phyloP scores from a whole-genome alignment of 2,329 filamentous ascomycete species.

The Cytospora chrysosperma region DNA sequence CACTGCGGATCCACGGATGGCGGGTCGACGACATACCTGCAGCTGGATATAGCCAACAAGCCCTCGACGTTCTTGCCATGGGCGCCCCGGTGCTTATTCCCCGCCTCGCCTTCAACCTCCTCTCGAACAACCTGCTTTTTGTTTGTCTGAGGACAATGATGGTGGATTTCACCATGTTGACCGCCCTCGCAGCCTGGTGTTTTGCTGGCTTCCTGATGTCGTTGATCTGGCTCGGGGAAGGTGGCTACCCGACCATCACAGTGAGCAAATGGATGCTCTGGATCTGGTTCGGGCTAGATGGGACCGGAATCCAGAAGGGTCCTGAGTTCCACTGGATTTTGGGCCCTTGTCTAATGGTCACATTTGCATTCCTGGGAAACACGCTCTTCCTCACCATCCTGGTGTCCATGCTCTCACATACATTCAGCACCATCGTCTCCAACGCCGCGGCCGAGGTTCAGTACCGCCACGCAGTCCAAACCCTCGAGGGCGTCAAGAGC shows the following conservation, averaged over 20 bases:
- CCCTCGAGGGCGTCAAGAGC: conserved; percentile 81
- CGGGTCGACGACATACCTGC: conserved; percentile 45
- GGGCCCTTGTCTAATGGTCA: conserved; percentile 76
- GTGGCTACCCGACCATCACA: conserved; percentile 60
- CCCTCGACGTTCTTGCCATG: conserved; percentile 75
- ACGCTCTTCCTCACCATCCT: conserved; percentile 86
- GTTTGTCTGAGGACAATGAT: conserved; percentile 81
- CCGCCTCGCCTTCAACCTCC: conserved; percentile 75
- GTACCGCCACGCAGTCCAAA: conserved; percentile 76
- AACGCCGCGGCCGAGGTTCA: conserved; percentile 83
- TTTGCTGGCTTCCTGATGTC: conserved; percentile 80
- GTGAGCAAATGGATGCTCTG: conserved; percentile 91
- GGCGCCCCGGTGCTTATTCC: conserved; percentile 76
- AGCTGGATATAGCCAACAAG: conserved; percentile 53
- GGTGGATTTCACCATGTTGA: conserved; percentile 78
- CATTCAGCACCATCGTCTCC: conserved; percentile 73
- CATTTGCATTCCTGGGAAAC: conserved; percentile 83
- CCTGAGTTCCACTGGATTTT: conserved; percentile 76
- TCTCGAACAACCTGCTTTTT: conserved; percentile 83
- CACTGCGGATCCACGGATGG: conserved; percentile 66
- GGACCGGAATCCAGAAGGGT: conserved; percentile 59
- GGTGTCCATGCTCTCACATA: conserved; percentile 83
- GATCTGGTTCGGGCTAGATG: conserved; percentile 89
- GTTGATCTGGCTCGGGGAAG: conserved; percentile 74
- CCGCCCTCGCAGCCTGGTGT: conserved; percentile 71